phyloP scores from a whole-genome alignment of 192 early-diverging fungal genomes.

The Backusella mclennaniae region DNA sequence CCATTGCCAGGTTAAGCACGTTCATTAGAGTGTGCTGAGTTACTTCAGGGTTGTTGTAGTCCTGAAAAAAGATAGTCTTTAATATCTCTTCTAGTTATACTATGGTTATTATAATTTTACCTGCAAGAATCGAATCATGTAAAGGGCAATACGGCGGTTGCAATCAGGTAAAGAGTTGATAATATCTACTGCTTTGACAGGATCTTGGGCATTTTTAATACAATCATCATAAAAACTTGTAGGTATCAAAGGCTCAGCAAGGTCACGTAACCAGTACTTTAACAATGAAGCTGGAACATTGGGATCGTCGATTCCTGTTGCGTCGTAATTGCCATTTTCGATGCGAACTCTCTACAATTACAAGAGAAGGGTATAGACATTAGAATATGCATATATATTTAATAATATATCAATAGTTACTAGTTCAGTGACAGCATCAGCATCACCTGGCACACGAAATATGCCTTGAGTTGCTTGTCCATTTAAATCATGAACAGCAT shows the following conservation, averaged over 20 bases:
- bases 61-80: conserved; percentile 34
- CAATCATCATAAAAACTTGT: conserved; percentile 75
- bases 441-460: conserved; percentile 95
- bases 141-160: conserved; percentile 74
- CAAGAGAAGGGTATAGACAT: neutral
- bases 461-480: conserved; percentile 89
- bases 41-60: conserved; percentile 68
- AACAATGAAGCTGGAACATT: conserved; percentile 91
- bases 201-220: conserved; percentile 58
- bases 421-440: conserved; percentile 77
- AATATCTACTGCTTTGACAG: conserved; percentile 46
- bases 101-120: conserved; percentile 24
- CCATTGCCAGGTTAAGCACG: conserved; percentile 87
- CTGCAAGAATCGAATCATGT: conserved; percentile 81
- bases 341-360: conserved; percentile 66
- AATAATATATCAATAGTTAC: conserved; percentile 31
- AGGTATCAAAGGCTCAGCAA: conserved; percentile 90
- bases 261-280: conserved; percentile 95
- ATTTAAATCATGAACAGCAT: conserved; percentile 70
- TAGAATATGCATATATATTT: neutral
- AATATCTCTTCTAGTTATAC: neutral
- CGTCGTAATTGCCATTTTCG: conserved; percentile 79
- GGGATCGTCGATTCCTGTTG: conserved; percentile 75
- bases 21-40: conserved; percentile 85
- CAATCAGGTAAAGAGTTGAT: conserved; percentile 51